These are phyloP conservation scores for Periconia digitata DNA, from an alignment of 2,329 filamentous ascomycete species.

Conservation along the genomic window DNA sequence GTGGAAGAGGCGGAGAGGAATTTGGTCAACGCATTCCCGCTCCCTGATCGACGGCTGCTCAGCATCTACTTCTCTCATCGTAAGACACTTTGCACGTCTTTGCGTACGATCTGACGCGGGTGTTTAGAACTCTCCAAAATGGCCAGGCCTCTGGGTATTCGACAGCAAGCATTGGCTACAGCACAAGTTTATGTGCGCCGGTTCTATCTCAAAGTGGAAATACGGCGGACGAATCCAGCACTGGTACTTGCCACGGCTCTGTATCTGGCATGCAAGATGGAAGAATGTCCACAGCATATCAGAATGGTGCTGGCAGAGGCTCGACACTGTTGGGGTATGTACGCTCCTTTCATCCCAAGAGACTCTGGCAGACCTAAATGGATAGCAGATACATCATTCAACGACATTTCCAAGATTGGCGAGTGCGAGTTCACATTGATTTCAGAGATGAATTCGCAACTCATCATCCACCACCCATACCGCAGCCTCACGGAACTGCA, in stretches of 20 bases:
- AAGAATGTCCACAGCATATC: slow-evolving; percentile 96
- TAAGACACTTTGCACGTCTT: slow-evolving; percentile 49
- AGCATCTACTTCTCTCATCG: slow-evolving; percentile 92
- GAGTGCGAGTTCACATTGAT: slow-evolving; percentile 95
- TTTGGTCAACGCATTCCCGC: slow-evolving; percentile 74
- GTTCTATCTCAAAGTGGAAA: slow-evolving; percentile 89
- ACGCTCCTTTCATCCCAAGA: not conserved
- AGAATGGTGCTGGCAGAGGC: slow-evolving; percentile 86
- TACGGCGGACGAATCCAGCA: slow-evolving; percentile 90
- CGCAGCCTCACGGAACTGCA: slow-evolving; percentile 75
- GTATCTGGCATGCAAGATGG: slow-evolving; percentile 96
- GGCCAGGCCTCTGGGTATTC: slow-evolving; percentile 77
- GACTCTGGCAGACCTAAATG: not conserved
- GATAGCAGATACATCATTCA: slow-evolving; percentile 38
- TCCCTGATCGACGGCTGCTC: slow-evolving; percentile 79
- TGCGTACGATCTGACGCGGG: not conserved
- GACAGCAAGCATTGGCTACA: slow-evolving; percentile 91
- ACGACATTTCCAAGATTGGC: slow-evolving; percentile 79
- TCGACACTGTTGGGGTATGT: slow-evolving; percentile 60
- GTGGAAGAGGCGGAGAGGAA: slow-evolving; percentile 76
- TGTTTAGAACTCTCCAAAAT: slow-evolving; percentile 71
- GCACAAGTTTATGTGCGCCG: slow-evolving; percentile 93
- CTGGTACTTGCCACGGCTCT: slow-evolving; percentile 90
- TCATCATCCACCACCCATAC: slow-evolving; percentile 91
- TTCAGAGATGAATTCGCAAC: slow-evolving; percentile 83